Evolutionary conservation across 148 eudicot species (phyloP), one percentile per base, ranked within the genome.

Genomic region (Camellia sinensis): DNA sequence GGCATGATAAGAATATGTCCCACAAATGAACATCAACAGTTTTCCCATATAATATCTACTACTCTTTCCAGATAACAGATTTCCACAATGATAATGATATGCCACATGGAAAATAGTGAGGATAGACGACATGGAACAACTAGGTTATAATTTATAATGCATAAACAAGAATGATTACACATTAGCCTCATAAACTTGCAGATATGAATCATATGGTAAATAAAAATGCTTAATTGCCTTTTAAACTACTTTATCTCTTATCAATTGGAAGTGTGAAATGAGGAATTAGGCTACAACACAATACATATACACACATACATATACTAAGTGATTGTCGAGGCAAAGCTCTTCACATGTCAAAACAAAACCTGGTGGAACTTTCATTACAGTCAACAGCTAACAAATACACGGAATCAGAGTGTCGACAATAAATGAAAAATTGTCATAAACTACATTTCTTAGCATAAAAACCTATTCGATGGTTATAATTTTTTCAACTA

Each of bases 1-100:
- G 77, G 59, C 54, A 21, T 17, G 41, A 78, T 82, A 7, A 82
- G 78, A 78, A 17, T 57, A 5, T n/a, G 71, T 29, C 48, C 19
- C n/a, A 21, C 77, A 50, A 3, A 64, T 50, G 40, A 63, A 61
- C 37, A 48, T 17, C 66, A 46, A 14, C 7, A 18, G 21, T 3
- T 63, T 13, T 63, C 15, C 53, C n/a, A n/a, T n/a, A n/a, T n/a
- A n/a, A n/a, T n/a, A n/a, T n/a, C n/a, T n/a, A n/a, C n/a, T n/a
- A n/a, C n/a, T n/a, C n/a, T n/a, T n/a, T n/a, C n/a, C n/a, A n/a
- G n/a, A 71, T 7, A 69, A 52, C 40, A 2, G 3, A 6, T 46
- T 71, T 11, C 13, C 14, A 50, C 48, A 71, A 48, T 18, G 12
- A 52, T 7, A n/a, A 48, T 71, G 57, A 19, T 19, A 46, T 9